These are phyloP conservation scores for Acacia crassicarpa DNA, from an alignment of 306 rosid species.

Conservation along the genomic window DNA sequence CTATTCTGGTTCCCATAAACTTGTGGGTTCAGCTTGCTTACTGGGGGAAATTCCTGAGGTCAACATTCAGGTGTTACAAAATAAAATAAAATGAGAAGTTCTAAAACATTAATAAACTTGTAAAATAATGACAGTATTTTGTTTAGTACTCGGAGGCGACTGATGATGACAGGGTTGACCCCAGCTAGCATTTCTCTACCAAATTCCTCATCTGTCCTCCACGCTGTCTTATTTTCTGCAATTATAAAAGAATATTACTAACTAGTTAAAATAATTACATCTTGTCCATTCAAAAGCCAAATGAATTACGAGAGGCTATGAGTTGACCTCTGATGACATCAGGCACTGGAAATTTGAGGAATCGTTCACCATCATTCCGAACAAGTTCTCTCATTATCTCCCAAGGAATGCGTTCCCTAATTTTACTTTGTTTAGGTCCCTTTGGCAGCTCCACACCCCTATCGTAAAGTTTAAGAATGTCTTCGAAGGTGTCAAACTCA, in stretches of 20 bases:
- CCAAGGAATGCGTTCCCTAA: constrained; percentile 69
- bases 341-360: constrained; percentile 83
- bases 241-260: not conserved
- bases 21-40: constrained; percentile 66
- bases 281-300: not conserved
- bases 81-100: constrained; percentile 4
- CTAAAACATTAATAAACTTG: not conserved
- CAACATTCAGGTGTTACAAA: constrained; percentile 14
- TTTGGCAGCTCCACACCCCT: constrained; percentile 62
- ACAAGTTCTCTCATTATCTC: constrained; percentile 71
- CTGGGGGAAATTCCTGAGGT: constrained; percentile 81
- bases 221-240: constrained; percentile 71
- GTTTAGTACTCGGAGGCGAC: constrained; percentile 52
- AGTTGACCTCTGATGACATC: constrained; percentile 72
- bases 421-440: constrained; percentile 41
- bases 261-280: not conserved
- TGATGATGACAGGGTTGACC: constrained; percentile 83
- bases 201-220: constrained; percentile 93
- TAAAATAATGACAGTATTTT: not conserved
- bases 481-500: constrained; percentile 77
- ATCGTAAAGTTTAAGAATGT: constrained; percentile 62
- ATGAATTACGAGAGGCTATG: not conserved
- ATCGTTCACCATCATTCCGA: constrained; percentile 79
- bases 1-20: constrained; percentile 76
- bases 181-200: constrained; percentile 96